Evolutionary conservation across 2,329 filamentous ascomycete genomes (phyloP).

Genomic region (Paraphaeosphaeria sporulosa): DNA sequence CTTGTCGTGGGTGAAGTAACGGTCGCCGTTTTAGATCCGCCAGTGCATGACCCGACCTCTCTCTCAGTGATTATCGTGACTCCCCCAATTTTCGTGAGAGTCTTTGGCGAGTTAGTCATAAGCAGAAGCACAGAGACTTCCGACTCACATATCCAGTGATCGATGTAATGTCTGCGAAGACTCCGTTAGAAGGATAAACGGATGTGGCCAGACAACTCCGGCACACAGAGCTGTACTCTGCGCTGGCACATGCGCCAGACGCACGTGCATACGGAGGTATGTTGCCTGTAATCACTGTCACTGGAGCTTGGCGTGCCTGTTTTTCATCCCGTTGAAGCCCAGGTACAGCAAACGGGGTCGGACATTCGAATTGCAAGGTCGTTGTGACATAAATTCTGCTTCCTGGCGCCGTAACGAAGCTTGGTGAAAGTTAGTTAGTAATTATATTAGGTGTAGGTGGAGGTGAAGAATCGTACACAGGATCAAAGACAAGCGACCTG

Average conservation of each 20-base stretch:
- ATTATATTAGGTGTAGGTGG: not conserved
- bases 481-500: not conserved
- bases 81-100: not conserved
- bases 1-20: not conserved
- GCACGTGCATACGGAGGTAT: conserved; percentile 3
- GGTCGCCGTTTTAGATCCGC: not conserved
- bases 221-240: not conserved
- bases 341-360: not conserved
- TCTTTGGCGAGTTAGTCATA: not conserved
- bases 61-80: not conserved
- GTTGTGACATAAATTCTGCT: not conserved
- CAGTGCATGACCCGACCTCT: not conserved
- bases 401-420: not conserved
- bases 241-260: not conserved
- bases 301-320: not conserved
- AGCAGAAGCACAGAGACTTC: not conserved
- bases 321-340: not conserved
- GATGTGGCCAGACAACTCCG: not conserved
- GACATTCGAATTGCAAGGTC: not conserved
- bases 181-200: not conserved
- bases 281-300: conserved; percentile 1
- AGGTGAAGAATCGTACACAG: not conserved
- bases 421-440: not conserved
- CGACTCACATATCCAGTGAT: conserved; percentile 1
- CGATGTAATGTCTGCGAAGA: not conserved